Evolutionary conservation across 2,329 filamentous ascomycete genomes (phyloP).

Genomic region (Didymella lethalis): DNA sequence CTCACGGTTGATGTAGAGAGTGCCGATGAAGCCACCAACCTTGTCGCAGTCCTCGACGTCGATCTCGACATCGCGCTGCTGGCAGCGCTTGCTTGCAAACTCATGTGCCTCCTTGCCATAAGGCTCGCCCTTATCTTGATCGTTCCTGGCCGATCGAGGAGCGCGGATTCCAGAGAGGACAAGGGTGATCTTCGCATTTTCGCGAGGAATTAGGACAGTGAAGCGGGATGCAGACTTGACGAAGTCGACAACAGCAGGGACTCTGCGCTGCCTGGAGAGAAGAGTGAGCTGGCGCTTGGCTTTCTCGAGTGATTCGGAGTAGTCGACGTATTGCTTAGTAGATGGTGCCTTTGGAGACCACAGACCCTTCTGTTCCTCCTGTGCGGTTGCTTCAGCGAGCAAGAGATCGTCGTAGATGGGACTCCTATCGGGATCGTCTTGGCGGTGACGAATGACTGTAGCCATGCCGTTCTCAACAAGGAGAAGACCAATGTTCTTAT

Average conservation of each 20-base stretch:
- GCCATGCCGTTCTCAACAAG: constrained; percentile 94
- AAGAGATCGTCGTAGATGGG: constrained; percentile 92
- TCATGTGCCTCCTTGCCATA: constrained; percentile 96
- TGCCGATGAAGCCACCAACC: constrained; percentile 95
- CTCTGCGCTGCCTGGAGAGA: constrained; percentile 87
- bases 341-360: constrained; percentile 91
- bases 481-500: constrained; percentile 83
- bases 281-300: constrained; percentile 92
- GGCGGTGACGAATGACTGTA: constrained; percentile 91
- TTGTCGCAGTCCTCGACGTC: constrained; percentile 96
- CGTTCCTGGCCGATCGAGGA: constrained; percentile 82
- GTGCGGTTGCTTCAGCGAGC: constrained; percentile 79
- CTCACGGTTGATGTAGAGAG: constrained; percentile 90
- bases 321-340: constrained; percentile 82
- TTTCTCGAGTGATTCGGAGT: constrained; percentile 91
- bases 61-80: constrained; percentile 95
- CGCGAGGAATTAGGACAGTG: constrained; percentile 87
- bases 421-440: constrained; percentile 92
- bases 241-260: constrained; percentile 93
- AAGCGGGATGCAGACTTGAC: constrained; percentile 97
- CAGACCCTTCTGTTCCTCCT: constrained; percentile 90
- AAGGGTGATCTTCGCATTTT: constrained; percentile 93
- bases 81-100: constrained; percentile 84
- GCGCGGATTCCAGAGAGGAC: constrained; percentile 93
- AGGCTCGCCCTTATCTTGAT: constrained; percentile 84